Conservation (phyloP, 1,284 basidiomycete genomes). For the Apiotrichum brassicae region DNA sequence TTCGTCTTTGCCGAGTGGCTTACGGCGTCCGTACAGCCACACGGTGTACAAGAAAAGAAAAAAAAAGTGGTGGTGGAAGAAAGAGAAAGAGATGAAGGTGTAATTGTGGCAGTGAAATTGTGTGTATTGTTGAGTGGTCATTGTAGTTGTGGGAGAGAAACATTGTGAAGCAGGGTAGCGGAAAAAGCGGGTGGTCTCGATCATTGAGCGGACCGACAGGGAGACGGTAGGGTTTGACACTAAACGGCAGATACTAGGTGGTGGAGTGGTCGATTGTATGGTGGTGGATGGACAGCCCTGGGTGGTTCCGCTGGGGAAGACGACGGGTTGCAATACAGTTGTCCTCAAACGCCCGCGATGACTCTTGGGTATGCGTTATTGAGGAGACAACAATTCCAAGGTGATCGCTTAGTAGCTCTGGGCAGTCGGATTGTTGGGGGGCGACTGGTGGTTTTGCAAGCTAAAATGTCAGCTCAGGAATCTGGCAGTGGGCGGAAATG, state of each 20-base stretch:
- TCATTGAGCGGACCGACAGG: no score
- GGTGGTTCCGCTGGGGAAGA: neutral
- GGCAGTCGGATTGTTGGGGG: slow-evolving; percentile 46
- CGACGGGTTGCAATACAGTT: slow-evolving; percentile 8
- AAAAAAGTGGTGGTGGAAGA: neutral
- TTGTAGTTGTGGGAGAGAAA: no score
- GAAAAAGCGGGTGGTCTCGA: no score
- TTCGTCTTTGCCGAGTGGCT: no score
- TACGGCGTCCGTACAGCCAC: no score
- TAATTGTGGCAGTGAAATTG: neutral
- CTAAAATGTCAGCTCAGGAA: no score
- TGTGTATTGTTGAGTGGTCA: neutral
- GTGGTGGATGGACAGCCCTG: neutral
- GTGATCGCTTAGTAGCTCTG: slow-evolving; percentile 37
- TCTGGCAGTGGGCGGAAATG: no score
- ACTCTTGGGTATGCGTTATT: neutral
- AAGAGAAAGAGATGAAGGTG: neutral
- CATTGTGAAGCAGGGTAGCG: no score
- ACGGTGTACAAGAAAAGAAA: neutral
- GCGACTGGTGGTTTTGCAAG: slow-evolving; percentile 48
- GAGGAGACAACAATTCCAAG: neutral
- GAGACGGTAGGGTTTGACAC: no score
- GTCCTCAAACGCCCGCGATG: slow-evolving; percentile 4
- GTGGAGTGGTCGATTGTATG: no score
- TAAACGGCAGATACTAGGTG: no score